Evolutionary conservation across 768 basidiomycete species (phyloP).

Genomic region (Lentinula guzmanii): DNA sequence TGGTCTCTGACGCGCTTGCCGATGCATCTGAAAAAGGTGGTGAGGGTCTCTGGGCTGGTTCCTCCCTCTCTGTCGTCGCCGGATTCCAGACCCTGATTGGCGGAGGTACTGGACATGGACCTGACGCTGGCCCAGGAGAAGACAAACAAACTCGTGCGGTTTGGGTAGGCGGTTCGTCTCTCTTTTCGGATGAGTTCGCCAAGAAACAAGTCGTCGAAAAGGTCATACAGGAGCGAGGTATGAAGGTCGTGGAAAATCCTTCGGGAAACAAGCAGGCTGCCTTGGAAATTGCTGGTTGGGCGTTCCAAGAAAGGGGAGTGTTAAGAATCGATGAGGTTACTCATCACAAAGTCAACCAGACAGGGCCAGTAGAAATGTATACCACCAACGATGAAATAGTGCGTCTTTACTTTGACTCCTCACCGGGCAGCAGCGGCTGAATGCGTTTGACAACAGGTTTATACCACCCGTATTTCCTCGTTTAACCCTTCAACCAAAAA

Average conservation of each 20-base stretch:
- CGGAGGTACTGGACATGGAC: conserved; percentile 3
- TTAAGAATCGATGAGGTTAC: conserved; percentile 70
- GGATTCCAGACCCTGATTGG: conserved; percentile 85
- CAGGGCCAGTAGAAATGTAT: conserved; percentile 63
- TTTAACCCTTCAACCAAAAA: conserved; percentile 46
- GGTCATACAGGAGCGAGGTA: conserved; percentile 4
- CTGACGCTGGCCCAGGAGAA: background rate
- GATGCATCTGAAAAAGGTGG: conserved; percentile 72
- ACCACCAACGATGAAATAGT: conserved; percentile 86
- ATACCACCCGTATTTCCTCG: conserved; percentile 64
- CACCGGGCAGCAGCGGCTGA: background rate
- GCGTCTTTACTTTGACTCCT: conserved; percentile 14
- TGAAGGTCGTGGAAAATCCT: conserved; percentile 40
- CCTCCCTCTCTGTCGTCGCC: conserved; percentile 68
- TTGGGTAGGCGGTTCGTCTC: conserved; percentile 75
- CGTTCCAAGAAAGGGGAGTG: conserved; percentile 82
- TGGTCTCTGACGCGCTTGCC: conserved; percentile 54
- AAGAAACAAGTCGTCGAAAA: conserved; percentile 34
- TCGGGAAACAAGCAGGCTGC: conserved; percentile 76
- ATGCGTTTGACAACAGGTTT: conserved; percentile 45
- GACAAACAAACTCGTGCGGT: conserved; percentile 49
- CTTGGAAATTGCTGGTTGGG: conserved; percentile 78
- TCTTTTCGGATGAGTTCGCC: conserved; percentile 75
- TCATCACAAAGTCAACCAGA: conserved; percentile 67
- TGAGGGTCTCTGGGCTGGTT: conserved; percentile 81